phyloP scores from a whole-genome alignment of 805 yeast genomes.

The Yarrowia phangngaensis region DNA sequence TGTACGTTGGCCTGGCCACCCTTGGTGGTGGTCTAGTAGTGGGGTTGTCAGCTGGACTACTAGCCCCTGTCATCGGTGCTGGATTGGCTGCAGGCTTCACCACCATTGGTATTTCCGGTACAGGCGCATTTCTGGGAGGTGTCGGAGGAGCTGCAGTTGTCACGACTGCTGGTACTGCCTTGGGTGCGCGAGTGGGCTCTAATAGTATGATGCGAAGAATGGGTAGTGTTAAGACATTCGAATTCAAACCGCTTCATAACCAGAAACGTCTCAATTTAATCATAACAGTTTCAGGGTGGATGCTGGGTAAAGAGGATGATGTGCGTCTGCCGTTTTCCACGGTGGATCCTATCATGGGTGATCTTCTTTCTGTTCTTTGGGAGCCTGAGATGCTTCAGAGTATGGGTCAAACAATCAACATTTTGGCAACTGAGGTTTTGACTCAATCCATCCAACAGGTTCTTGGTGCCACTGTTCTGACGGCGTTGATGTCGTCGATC shows the following conservation, averaged over 20 bases:
- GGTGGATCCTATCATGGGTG: constrained; percentile 97
- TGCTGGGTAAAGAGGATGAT: constrained; percentile 92
- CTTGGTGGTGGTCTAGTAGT: constrained; percentile 92
- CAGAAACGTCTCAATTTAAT: constrained; percentile 83
- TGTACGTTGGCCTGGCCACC: constrained; percentile 91
- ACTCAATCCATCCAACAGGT: constrained; percentile 93
- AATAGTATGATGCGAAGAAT: constrained; percentile 80
- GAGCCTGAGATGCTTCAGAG: constrained; percentile 96
- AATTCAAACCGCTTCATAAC: constrained; percentile 87
- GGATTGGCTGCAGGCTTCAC: constrained; percentile 97
- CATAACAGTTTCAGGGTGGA: constrained; percentile 94
- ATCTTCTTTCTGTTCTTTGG: constrained; percentile 86
- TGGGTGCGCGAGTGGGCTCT: constrained; percentile 87
- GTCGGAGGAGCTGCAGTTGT: constrained; percentile 95
- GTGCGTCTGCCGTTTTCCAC: constrained; percentile 94
- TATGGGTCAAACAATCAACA: constrained; percentile 92
- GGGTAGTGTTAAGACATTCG: constrained; percentile 92
- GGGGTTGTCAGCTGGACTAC: constrained; percentile 89
- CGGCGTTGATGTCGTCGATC: constrained; percentile 87
- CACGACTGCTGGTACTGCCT: constrained; percentile 83
- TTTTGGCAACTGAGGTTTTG: constrained; percentile 88
- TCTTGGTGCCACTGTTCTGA: constrained; percentile 82
- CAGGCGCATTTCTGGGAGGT: constrained; percentile 88
- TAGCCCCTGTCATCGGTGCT: constrained; percentile 98
- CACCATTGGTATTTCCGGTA: constrained; percentile 92